A percentile compares a stretch with the other conserved stretches of the same genome.
Evolutionary conservation across 805 yeast genomes (phyloP).

Genomic region (Nakazawaea ambrosiae): DNA sequence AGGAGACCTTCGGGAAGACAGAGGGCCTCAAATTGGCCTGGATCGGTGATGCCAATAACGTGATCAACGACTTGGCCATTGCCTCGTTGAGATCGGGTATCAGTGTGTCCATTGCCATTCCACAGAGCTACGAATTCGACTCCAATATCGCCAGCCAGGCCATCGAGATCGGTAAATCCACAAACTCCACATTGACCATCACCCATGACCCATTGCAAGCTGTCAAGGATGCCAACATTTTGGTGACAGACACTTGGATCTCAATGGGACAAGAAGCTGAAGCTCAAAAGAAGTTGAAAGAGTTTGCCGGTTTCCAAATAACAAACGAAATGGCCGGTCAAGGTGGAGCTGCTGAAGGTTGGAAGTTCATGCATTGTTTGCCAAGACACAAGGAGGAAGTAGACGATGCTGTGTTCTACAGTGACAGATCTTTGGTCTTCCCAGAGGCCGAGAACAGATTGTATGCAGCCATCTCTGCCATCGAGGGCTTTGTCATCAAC

Average conservation of each 20-base stretch:
- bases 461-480: slow-evolving; percentile 91
- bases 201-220: slow-evolving; percentile 75
- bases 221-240: slow-evolving; percentile 62
- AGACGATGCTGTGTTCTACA: slow-evolving; percentile 84
- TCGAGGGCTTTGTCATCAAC: slow-evolving; percentile 84
- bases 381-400: slow-evolving; percentile 97
- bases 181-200: slow-evolving; percentile 46
- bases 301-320: slow-evolving; percentile 85
- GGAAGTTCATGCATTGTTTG: slow-evolving; percentile 96
- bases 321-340: slow-evolving; percentile 51
- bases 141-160: slow-evolving; percentile 48
- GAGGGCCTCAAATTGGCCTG: slow-evolving; percentile 75
- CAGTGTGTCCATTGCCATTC: slow-evolving; percentile 77
- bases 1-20: slow-evolving; percentile 60
- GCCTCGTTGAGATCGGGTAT: slow-evolving; percentile 85
- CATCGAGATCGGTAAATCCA: slow-evolving; percentile 38
- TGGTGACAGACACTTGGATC: slow-evolving; percentile 95
- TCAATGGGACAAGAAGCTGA: slow-evolving; percentile 97
- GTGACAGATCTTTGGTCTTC: slow-evolving; percentile 79
- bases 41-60: slow-evolving; percentile 97
- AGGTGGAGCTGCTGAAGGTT: slow-evolving; percentile 54
- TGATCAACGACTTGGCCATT: slow-evolving; percentile 84
- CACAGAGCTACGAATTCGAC: slow-evolving; percentile 63
- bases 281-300: slow-evolving; percentile 60
- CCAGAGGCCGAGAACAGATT: slow-evolving; percentile 94